Evolutionary conservation across 2,329 filamentous ascomycete genomes (phyloP).

Genomic region (Scedosporium minutisporum): DNA sequence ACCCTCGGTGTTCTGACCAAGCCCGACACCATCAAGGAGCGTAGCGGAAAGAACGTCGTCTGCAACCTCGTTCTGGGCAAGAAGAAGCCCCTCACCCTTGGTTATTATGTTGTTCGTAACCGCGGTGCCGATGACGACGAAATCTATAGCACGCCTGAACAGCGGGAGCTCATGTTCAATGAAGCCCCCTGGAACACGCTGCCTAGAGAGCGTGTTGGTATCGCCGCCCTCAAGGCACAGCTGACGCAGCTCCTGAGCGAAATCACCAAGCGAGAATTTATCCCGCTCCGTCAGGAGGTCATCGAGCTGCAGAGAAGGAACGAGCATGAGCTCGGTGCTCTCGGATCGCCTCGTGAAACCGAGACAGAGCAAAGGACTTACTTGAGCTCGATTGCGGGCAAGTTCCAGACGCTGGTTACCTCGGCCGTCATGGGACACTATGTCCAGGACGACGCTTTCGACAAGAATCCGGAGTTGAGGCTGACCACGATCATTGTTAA

Average conservation of each 20-base stretch:
- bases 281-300: constrained; percentile 15
- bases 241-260: constrained; percentile 17
- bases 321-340: constrained; percentile 5
- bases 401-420: constrained; percentile 12
- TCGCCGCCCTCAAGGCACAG: constrained; percentile 13
- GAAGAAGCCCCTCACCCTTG: constrained; percentile 12
- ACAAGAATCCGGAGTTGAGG: constrained; percentile 8
- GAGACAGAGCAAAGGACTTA: constrained; percentile 12
- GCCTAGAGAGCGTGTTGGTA: constrained; percentile 14
- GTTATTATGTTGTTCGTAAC: constrained; percentile 16
- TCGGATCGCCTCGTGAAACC: constrained; percentile 11
- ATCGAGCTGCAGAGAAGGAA: constrained; percentile 7
- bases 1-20: constrained; percentile 38
- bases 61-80: constrained; percentile 12
- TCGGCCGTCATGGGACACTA: constrained; percentile 11
- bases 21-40: constrained; percentile 26
- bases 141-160: background rate
- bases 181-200: constrained; percentile 23
- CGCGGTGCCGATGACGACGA: constrained; percentile 14
- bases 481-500: constrained; percentile 15
- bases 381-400: constrained; percentile 11
- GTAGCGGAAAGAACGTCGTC: constrained; percentile 10
- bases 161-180: constrained; percentile 26
- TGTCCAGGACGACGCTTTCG: constrained; percentile 7
- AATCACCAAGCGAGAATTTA: constrained; percentile 18